Evolutionary conservation across 805 yeast genomes (phyloP), one percentile per base, ranked within the genome.

Genomic region (Wickerhamomyces mucosus): DNA sequence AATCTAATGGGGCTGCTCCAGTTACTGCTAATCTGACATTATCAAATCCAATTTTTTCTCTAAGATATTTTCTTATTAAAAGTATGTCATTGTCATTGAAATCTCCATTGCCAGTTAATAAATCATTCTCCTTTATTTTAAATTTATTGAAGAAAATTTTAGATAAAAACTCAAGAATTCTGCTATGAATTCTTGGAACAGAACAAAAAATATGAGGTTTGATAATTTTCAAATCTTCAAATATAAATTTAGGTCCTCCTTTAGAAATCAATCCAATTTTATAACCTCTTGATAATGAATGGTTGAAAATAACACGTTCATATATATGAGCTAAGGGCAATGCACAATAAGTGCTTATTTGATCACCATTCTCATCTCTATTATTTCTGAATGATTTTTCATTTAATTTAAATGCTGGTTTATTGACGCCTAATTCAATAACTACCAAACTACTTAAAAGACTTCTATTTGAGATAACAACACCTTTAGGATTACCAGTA

Each of bases 401-500:
- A 16, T 24, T 27, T 15, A 32, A 28, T 21, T 26, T 27, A 21
- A 31, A 25, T 25, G 32, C 29, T 28, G 37, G n/a, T 29, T 29
- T 24, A 27, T 34, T 18, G 31, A 41, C 28, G 18, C 38, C 6
- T 21, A 36, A 15, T 31, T 42, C 14, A 38, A 44, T 17, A 43
- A 45, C 35, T 4, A 43, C 34, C 14, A 73, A 61, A 4, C 58
- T 56, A 4, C 73, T 61, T 15, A 62, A 53, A 7, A 66, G 62
- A 45, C 58, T 63, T 4, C 44, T 42, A 24, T 75, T 78, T 7
- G 70, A 52, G 15, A 64, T 42, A 15, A 67, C 63, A 12, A 69
- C 80, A 18, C 81, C 81, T 49, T 75, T 74, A 22, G 81, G 81
- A 19, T 65, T 53, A 3, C 79, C 78, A 4, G 79, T 72, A 3